phyloP scores from a whole-genome alignment of 2,329 filamentous ascomycete species.

The Calcarisporium arbuscula region DNA sequence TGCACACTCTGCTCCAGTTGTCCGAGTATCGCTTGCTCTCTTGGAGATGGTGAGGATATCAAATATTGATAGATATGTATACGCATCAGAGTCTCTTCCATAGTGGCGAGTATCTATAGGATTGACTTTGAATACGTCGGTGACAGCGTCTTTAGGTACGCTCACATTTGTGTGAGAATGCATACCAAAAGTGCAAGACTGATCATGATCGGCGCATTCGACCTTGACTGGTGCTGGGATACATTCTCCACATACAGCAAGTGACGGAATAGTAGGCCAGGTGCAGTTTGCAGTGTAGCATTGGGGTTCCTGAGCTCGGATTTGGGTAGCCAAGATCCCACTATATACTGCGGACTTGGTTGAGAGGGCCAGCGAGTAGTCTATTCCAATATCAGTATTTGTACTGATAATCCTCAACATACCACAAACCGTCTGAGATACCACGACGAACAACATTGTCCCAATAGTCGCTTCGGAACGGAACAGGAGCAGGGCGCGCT shows the following conservation, averaged over 20 bases:
- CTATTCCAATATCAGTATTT: slow-evolving; percentile 4
- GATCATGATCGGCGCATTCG: slow-evolving; percentile 13
- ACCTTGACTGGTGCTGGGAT: slow-evolving; percentile 7
- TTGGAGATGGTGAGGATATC: slow-evolving; percentile 25
- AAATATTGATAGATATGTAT: slow-evolving; percentile 27
- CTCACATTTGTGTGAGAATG: slow-evolving; percentile 21
- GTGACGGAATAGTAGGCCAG: slow-evolving; percentile 28
- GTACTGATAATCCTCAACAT: not conserved
- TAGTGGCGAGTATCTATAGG: slow-evolving; percentile 12
- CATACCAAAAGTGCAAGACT: slow-evolving; percentile 23
- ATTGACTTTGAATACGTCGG: slow-evolving; percentile 23
- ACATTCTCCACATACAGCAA: slow-evolving; percentile 30
- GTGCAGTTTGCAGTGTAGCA: slow-evolving; percentile 28
- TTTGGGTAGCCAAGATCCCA: slow-evolving; percentile 25
- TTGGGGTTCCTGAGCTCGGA: slow-evolving; percentile 16
- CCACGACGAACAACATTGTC: slow-evolving; percentile 22
- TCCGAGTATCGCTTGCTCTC: slow-evolving; percentile 11
- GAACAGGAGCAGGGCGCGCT: slow-evolving; percentile 16
- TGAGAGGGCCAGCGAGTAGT: slow-evolving; percentile 21
- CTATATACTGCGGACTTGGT: slow-evolving; percentile 32
- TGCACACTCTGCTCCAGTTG: slow-evolving; percentile 23
- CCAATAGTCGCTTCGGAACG: slow-evolving; percentile 28
- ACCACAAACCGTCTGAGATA: slow-evolving; percentile 9
- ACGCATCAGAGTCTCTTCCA: slow-evolving; percentile 11
- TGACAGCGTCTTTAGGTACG: slow-evolving; percentile 12